Evolutionary conservation across 257 asterid genomes (phyloP).

Genomic region (Salvia hispanica): DNA sequence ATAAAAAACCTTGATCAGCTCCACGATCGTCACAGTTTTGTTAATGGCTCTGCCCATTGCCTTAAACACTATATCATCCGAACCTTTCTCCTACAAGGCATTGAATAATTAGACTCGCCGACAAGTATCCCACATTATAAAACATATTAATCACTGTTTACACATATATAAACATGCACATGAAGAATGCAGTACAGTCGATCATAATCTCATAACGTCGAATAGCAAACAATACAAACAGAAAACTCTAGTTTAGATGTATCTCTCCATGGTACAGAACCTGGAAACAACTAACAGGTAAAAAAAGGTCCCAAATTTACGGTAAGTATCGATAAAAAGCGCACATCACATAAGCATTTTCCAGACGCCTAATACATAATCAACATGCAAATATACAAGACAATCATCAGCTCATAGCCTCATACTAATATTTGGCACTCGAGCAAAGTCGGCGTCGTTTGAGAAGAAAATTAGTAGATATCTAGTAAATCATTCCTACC

Average conservation of each 20-base stretch:
- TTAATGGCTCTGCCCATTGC: constrained; percentile 87
- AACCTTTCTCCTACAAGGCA: constrained; percentile 57
- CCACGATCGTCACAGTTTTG: constrained; percentile 70
- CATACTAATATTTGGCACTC: not conserved
- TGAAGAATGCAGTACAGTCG: not conserved
- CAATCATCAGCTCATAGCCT: not conserved
- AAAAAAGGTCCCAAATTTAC: not conserved
- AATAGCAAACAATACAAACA: not conserved
- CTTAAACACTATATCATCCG: constrained; percentile 63
- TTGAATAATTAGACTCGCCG: not conserved
- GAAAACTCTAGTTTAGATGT: not conserved
- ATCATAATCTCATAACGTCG: not conserved
- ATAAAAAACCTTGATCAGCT: constrained; percentile 60
- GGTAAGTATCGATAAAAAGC: not conserved
- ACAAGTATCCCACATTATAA: not conserved
- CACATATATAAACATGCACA: not conserved
- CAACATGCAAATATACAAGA: not conserved
- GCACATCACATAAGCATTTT: not conserved
- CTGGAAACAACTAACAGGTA: not conserved
- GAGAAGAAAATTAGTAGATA: not conserved
- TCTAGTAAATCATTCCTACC: not conserved
- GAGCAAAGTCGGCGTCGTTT: not conserved
- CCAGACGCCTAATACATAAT: not conserved
- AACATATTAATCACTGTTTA: not conserved
- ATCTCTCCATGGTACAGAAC: not conserved